These are phyloP conservation scores for Cercospora citrullina DNA, from an alignment of 2,329 filamentous ascomycete genomes.

Conservation along the genomic window DNA sequence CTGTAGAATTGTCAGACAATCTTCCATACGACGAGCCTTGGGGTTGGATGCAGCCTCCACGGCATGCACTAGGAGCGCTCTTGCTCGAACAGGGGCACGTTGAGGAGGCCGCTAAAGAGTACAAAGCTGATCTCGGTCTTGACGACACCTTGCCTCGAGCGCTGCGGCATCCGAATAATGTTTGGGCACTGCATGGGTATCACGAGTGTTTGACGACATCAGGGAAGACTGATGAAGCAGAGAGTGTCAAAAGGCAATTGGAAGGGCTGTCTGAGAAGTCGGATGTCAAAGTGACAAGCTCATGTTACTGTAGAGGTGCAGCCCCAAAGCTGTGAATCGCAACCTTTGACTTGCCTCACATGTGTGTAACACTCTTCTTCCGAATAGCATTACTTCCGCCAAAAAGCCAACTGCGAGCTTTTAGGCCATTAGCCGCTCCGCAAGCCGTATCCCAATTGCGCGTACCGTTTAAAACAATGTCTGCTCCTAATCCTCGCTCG, in stretches of 20 bases:
- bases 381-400: neutral
- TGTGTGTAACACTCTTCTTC: neutral
- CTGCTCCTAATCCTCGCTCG: neutral
- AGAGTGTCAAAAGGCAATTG: slow-evolving; percentile 53
- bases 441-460: neutral
- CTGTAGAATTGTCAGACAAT: slow-evolving; percentile 59
- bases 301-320: slow-evolving; percentile 56
- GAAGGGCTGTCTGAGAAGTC: slow-evolving; percentile 56
- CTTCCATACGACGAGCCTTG: slow-evolving; percentile 72
- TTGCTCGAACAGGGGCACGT: slow-evolving; percentile 61
- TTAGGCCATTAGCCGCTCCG: neutral
- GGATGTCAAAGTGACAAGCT: slow-evolving; percentile 59
- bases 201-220: slow-evolving; percentile 67
- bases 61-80: slow-evolving; percentile 68
- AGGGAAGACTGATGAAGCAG: slow-evolving; percentile 47
- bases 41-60: slow-evolving; percentile 75
- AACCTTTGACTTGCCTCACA: neutral
- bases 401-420: neutral
- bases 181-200: slow-evolving; percentile 73
- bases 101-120: slow-evolving; percentile 42
- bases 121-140: slow-evolving; percentile 45
- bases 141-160: slow-evolving; percentile 61
- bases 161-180: slow-evolving; percentile 68
- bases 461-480: neutral
- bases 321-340: neutral